These are phyloP conservation scores for Osmanthus fragrans DNA, from an alignment of 257 asterid genomes.

Conservation along the genomic window DNA sequence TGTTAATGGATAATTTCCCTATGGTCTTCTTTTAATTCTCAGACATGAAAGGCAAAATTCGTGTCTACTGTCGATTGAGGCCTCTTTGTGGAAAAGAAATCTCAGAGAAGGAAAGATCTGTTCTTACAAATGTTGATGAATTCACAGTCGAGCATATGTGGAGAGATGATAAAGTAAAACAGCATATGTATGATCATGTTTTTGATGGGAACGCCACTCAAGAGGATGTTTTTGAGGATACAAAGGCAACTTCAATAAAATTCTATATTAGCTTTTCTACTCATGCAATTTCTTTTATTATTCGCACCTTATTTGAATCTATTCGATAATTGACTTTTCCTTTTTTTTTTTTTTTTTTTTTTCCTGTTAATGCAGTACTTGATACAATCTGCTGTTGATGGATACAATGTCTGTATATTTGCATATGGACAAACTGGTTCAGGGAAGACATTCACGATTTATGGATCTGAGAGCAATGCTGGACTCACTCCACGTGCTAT, in stretches of 20 bases:
- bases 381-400: slow-evolving; percentile 58
- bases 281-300: background rate
- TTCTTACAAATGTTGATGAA: slow-evolving; percentile 64
- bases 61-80: slow-evolving; percentile 90
- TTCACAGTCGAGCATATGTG: slow-evolving; percentile 88
- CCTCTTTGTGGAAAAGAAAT: slow-evolving; percentile 84
- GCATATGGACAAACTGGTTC: slow-evolving; percentile 99
- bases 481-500: slow-evolving; percentile 97
- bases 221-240: slow-evolving; percentile 51
- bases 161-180: slow-evolving; percentile 72
- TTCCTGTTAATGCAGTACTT: slow-evolving; percentile 35
- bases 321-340: background rate
- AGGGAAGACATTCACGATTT: slow-evolving; percentile 92
- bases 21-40: slow-evolving; percentile 21
- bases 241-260: slow-evolving; percentile 37
- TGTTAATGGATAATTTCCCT: slow-evolving; percentile 8
- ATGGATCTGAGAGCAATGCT: slow-evolving; percentile 83
- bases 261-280: background rate
- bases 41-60: slow-evolving; percentile 97
- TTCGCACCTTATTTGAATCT: background rate
- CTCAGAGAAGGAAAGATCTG: slow-evolving; percentile 58
- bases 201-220: slow-evolving; percentile 45
- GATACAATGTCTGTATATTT: slow-evolving; percentile 84
- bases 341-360: background rate
- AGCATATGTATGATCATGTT: slow-evolving; percentile 51